Conservation (phyloP, 2,329 filamentous ascomycete species). For the Furcasterigmium sp. region DNA sequence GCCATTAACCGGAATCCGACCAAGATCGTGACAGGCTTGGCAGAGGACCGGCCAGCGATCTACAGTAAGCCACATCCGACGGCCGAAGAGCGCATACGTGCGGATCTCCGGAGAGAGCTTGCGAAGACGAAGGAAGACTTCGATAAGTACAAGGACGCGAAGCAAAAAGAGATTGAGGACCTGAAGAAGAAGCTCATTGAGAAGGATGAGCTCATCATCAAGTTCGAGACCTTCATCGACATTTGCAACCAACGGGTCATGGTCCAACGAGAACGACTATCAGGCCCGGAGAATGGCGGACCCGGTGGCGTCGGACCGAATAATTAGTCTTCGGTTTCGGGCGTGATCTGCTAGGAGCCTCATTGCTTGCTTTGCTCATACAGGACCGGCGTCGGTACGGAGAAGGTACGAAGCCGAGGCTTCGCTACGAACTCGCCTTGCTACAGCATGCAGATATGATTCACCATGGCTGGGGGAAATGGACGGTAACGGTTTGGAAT, state of each 20-base stretch:
- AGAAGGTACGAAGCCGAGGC: constrained; percentile 3
- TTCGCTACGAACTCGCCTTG: no score
- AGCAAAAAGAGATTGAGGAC: constrained; percentile 51
- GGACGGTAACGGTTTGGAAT: no score
- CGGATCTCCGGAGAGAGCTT: constrained; percentile 56
- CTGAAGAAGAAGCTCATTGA: constrained; percentile 56
- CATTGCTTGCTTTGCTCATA: neutral
- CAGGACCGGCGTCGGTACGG: constrained; percentile 9
- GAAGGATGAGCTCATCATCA: constrained; percentile 56
- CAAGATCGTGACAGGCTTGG: constrained; percentile 54
- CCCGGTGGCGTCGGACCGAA: constrained; percentile 2
- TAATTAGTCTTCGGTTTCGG: no score
- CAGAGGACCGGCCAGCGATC: constrained; percentile 57
- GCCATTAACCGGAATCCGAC: constrained; percentile 61
- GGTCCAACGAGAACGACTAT: constrained; percentile 52
- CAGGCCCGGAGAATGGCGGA: constrained; percentile 5
- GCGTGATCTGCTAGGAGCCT: neutral
- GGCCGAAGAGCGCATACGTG: constrained; percentile 58
- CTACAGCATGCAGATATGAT: no score
- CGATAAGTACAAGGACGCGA: constrained; percentile 49
- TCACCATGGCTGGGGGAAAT: no score
- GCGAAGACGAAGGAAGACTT: constrained; percentile 52
- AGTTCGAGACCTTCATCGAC: constrained; percentile 66
- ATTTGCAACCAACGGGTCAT: constrained; percentile 64
- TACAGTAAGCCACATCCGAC: constrained; percentile 62